Evolutionary conservation across 1,284 basidiomycete genomes (phyloP).

Genomic region (Leccinum subfulvum): DNA sequence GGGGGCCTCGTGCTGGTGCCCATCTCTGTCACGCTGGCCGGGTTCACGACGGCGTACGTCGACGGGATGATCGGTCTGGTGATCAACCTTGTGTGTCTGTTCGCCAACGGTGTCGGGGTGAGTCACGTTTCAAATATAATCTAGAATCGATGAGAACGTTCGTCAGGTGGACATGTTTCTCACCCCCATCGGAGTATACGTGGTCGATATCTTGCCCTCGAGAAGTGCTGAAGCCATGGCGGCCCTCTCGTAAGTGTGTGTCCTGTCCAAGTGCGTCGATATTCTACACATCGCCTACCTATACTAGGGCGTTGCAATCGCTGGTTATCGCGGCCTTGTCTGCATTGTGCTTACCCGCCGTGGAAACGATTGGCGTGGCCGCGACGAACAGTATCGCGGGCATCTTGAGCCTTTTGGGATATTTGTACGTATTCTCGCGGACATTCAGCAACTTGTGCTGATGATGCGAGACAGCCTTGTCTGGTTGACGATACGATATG

Average conservation of each 20-base stretch:
- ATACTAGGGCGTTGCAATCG: conserved; percentile 43
- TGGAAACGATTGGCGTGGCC: conserved; percentile 53
- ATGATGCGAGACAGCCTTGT: conserved; percentile 35
- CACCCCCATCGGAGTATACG: conserved; percentile 52
- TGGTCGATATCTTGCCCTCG: conserved; percentile 53
- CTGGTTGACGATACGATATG: conserved; percentile 41
- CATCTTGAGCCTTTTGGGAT: conserved; percentile 42
- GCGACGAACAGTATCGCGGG: conserved; percentile 50
- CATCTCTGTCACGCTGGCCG: conserved; percentile 26
- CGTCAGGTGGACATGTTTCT: conserved; percentile 46
- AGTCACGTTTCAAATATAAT: conserved; percentile 10
- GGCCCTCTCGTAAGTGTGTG: conserved; percentile 37
- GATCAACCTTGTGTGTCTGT: conserved; percentile 43
- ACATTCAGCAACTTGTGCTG: neutral
- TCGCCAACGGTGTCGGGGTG: conserved; percentile 52
- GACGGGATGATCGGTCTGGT: conserved; percentile 40
- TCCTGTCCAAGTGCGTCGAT: neutral
- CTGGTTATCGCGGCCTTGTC: conserved; percentile 30
- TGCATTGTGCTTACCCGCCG: conserved; percentile 36
- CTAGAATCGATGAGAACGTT: neutral
- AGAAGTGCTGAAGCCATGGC: conserved; percentile 54
- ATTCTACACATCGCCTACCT: conserved; percentile 1
- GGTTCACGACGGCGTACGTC: conserved; percentile 35
- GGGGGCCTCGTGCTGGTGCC: conserved; percentile 46
- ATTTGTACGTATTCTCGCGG: conserved; percentile 35